A percentile compares a stretch with the other conserved stretches of the same genome.
These are phyloP conservation scores for Pichia sp. DNA, from an alignment of 1,139 yeast genomes.

Conservation along the genomic window DNA sequence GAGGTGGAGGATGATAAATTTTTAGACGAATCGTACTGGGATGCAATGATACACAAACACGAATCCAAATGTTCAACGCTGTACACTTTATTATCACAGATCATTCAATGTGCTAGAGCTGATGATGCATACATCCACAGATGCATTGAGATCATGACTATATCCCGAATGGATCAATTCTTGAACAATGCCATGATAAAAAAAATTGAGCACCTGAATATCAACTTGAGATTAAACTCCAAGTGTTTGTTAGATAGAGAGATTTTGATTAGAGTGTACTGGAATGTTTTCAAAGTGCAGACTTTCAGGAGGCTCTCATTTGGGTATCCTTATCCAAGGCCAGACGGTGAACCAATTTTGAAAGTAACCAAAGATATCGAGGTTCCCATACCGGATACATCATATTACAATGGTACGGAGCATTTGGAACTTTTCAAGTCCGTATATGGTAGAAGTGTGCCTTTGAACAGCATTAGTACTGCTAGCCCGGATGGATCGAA, in stretches of 20 bases:
- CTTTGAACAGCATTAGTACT: conserved; percentile 13
- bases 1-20: conserved; percentile 25
- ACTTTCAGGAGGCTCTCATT: conserved; percentile 31
- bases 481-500: conserved; percentile 10
- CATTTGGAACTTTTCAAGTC: conserved; percentile 13
- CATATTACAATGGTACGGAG: conserved; percentile 20
- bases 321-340: conserved; percentile 34
- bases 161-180: conserved; percentile 21
- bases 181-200: background rate
- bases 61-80: conserved; percentile 30
- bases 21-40: conserved; percentile 36
- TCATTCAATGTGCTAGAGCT: conserved; percentile 19
- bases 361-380: conserved; percentile 21
- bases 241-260: conserved; percentile 33
- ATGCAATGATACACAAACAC: conserved; percentile 30
- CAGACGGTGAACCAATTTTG: conserved; percentile 11
- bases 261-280: conserved; percentile 32
- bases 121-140: conserved; percentile 26
- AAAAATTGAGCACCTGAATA: conserved; percentile 9
- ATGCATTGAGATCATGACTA: conserved; percentile 25
- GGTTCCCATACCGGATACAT: conserved; percentile 27
- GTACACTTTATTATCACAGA: conserved; percentile 20
- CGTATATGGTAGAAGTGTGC: conserved; percentile 11
- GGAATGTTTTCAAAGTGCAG: conserved; percentile 36
- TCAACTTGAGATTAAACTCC: conserved; percentile 20